Conservation (phyloP, 805 yeast genomes). For the Candida railenensis region DNA sequence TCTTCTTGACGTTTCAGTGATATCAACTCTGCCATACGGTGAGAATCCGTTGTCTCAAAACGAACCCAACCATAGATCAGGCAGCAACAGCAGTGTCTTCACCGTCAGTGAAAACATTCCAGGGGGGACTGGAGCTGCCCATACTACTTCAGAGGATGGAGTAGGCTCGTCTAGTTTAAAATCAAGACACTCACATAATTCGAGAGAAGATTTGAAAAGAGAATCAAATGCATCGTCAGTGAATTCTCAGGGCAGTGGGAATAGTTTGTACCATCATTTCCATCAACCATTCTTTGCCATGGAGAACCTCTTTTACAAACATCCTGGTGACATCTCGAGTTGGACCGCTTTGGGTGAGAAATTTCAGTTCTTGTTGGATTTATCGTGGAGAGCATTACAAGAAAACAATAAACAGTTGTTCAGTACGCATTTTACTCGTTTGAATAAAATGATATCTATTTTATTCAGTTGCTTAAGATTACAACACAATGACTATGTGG, state of each 20-base stretch:
- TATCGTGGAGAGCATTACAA: conserved; percentile 50
- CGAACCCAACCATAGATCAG: background rate
- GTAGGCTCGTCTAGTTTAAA: background rate
- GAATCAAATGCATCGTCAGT: conserved; percentile 36
- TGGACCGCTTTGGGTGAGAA: conserved; percentile 59
- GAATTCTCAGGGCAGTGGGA: conserved; percentile 20
- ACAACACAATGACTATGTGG: conserved; percentile 48
- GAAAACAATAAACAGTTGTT: conserved; percentile 53
- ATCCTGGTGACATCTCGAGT: conserved; percentile 54
- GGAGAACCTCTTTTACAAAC: conserved; percentile 52
- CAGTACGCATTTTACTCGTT: conserved; percentile 49
- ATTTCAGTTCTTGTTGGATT: conserved; percentile 46
- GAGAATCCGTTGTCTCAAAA: background rate
- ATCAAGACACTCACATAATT: background rate
- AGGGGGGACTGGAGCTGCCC: background rate
- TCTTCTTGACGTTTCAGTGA: conserved; percentile 17
- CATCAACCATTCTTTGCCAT: conserved; percentile 39
- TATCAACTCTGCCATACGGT: conserved; percentile 6
- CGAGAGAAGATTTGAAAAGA: conserved; percentile 26
- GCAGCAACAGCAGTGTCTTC: background rate
- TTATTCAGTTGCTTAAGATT: conserved; percentile 58
- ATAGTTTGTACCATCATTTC: conserved; percentile 40
- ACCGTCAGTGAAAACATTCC: background rate
- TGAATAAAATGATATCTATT: conserved; percentile 52
- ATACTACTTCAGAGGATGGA: background rate